These are phyloP conservation scores for Syzygium aromaticum DNA, from an alignment of 345 rosid genomes.

Conservation along the genomic window DNA sequence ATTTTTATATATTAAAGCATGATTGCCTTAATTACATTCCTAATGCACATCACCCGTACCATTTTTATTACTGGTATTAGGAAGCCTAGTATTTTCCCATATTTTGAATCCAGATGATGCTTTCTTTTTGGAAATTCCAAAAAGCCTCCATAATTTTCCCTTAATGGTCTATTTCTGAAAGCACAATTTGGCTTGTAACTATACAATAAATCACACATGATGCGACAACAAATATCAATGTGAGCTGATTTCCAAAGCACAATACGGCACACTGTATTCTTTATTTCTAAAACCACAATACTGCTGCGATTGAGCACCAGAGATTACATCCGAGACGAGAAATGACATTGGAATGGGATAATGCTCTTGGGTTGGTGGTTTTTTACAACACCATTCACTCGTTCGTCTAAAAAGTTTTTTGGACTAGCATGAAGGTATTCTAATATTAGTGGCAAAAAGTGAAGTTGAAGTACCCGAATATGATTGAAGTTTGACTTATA, in stretches of 20 bases:
- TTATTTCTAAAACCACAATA: neutral
- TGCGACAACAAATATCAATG: neutral
- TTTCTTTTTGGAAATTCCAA: too few relatives aligned
- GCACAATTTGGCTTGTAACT: neutral
- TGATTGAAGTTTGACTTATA: neutral
- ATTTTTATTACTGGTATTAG: too few relatives aligned
- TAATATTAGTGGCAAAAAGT: neutral
- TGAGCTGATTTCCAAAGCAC: neutral
- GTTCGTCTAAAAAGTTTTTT: neutral
- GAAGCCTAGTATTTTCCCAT: too few relatives aligned
- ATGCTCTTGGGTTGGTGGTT: neutral
- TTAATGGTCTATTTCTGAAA: neutral
- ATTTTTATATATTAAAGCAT: neutral
- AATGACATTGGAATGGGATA: neutral
- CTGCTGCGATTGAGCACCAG: neutral
- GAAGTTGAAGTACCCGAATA: neutral
- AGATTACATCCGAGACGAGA: neutral
- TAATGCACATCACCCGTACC: too few relatives aligned
- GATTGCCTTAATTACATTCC: neutral
- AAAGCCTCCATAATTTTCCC: too few relatives aligned
- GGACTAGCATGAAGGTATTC: neutral
- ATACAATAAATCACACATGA: neutral
- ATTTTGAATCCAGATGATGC: too few relatives aligned
- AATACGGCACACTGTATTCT: neutral
- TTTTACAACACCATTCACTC: neutral